Percentiles rank a stretch among this genome's conserved stretches.
These are phyloP conservation scores for Colletotrichum limetticola DNA, from an alignment of 2,329 filamentous ascomycete species.

Conservation along the genomic window DNA sequence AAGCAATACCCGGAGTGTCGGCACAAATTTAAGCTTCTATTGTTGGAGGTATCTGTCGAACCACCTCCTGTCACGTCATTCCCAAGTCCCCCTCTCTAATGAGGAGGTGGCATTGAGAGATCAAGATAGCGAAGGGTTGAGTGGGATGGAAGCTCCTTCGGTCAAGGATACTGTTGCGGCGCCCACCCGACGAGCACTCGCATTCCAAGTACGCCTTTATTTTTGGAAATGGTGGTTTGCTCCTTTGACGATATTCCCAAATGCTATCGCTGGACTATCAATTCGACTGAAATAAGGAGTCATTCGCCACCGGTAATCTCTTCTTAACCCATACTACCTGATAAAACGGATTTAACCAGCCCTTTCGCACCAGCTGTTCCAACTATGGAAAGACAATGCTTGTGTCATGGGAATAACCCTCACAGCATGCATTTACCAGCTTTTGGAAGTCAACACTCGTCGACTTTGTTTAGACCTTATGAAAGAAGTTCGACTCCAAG, in stretches of 20 bases:
- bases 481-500: neutral
- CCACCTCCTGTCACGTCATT: neutral
- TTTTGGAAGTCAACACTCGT: neutral
- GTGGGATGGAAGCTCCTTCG: neutral
- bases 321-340: neutral
- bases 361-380: neutral
- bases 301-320: neutral
- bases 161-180: neutral
- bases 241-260: neutral
- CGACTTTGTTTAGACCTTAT: neutral
- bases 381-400: neutral
- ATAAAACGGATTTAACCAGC: neutral
- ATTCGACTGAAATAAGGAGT: neutral
- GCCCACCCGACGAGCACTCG: neutral
- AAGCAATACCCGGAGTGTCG: neutral
- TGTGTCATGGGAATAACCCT: neutral
- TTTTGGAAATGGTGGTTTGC: too few species aligned
- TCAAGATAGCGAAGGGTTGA: neutral
- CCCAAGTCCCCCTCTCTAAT: neutral
- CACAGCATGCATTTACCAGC: neutral
- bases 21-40: neutral
- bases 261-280: neutral
- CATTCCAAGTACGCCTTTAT: neutral
- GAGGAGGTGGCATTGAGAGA: neutral
- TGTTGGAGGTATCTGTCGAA: neutral